Evolutionary conservation across 2,329 filamentous ascomycete species (phyloP).

Genomic region (Xylariales sp.): DNA sequence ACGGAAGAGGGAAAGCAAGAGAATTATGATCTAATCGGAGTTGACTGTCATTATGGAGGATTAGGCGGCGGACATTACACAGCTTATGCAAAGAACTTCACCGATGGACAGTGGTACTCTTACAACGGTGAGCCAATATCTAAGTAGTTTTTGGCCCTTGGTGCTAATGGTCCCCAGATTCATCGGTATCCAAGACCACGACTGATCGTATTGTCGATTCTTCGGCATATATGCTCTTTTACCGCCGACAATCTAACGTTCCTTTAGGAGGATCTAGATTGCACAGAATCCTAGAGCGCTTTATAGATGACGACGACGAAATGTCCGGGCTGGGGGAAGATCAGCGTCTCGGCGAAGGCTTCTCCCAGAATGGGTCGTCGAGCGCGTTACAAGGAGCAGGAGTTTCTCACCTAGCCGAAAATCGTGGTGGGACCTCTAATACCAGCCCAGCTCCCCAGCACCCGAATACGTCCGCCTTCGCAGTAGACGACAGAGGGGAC

Average conservation of each 20-base stretch:
- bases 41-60: constrained; percentile 95
- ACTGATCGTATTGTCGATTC: constrained; percentile 74
- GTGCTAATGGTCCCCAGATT: constrained; percentile 71
- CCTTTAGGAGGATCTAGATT: constrained; percentile 85
- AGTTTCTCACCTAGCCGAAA: constrained; percentile 76
- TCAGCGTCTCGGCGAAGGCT: constrained; percentile 83
- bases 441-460: constrained; percentile 6
- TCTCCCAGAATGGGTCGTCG: constrained; percentile 91
- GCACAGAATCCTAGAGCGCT: constrained; percentile 74
- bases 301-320: constrained; percentile 62
- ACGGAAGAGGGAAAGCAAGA: constrained; percentile 84
- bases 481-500: constrained; percentile 36
- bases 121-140: constrained; percentile 82
- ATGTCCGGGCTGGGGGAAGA: constrained; percentile 76
- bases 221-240: constrained; percentile 94
- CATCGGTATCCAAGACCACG: constrained; percentile 73
- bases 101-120: constrained; percentile 91
- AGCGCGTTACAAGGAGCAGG: constrained; percentile 83
- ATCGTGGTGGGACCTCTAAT: constrained; percentile 64
- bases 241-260: constrained; percentile 81
- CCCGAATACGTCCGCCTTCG: constrained; percentile 15
- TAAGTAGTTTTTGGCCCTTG: neutral
- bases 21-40: constrained; percentile 92
- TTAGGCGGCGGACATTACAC: constrained; percentile 97
- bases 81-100: constrained; percentile 91